phyloP scores from a whole-genome alignment of 805 yeast species.

The Zygosaccharomyces bisporus region DNA sequence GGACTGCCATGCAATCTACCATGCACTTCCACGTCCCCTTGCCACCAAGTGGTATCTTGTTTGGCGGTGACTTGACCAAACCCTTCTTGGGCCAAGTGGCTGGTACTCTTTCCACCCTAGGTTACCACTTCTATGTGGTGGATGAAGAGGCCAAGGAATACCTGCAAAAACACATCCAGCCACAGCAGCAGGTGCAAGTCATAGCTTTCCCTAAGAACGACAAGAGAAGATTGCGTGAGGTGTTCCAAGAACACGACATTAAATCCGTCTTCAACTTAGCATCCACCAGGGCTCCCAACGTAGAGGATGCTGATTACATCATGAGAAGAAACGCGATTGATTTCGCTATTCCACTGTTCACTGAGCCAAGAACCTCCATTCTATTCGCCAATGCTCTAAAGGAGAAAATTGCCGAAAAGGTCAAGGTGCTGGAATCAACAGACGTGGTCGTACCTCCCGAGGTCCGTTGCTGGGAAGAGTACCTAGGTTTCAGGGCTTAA shows the following conservation, averaged over 20 bases:
- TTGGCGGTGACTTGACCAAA: conserved; percentile 87
- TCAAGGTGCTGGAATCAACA: conserved; percentile 45
- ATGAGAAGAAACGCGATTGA: conserved; percentile 99
- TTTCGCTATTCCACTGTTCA: conserved; percentile 92
- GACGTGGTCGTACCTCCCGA: conserved; percentile 70
- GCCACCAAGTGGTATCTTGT: conserved; percentile 84
- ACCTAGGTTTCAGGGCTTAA: conserved; percentile 74
- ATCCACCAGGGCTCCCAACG: conserved; percentile 76
- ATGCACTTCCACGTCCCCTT: conserved; percentile 94
- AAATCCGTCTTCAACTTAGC: conserved; percentile 91
- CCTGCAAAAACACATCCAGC: conserved; percentile 47
- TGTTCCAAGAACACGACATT: conserved; percentile 82
- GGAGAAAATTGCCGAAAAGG: conserved; percentile 54
- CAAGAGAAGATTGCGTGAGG: conserved; percentile 88
- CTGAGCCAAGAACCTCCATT: conserved; percentile 90
- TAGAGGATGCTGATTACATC: conserved; percentile 85
- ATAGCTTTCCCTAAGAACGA: conserved; percentile 92
- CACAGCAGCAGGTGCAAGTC: conserved; percentile 36
- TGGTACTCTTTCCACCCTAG: conserved; percentile 54
- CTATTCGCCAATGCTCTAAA: conserved; percentile 81
- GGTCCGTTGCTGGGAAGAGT: conserved; percentile 95
- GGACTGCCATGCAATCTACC: conserved; percentile 95
- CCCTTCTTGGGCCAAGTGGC: conserved; percentile 74
- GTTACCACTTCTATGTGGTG: conserved; percentile 79
- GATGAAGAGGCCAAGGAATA: conserved; percentile 68